Conservation (phyloP, 495 filamentous ascomycete species). For the Aspergillus homomorphus region DNA sequence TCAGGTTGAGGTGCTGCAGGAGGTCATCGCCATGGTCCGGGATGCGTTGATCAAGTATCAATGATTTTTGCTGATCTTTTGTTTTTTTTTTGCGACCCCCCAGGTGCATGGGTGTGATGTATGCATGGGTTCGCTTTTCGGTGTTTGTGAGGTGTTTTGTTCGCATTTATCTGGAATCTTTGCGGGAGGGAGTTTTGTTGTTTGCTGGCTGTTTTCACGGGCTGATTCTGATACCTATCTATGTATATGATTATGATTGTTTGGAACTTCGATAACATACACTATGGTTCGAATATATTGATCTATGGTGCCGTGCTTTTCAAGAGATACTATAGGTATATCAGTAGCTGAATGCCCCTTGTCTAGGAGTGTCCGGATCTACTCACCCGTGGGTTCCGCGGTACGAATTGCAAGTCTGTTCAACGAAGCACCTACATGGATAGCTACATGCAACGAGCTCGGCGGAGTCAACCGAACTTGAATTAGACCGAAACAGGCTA, state of each 20-base stretch:
- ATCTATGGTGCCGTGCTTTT: neutral
- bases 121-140: neutral
- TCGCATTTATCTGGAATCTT: neutral
- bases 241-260: neutral
- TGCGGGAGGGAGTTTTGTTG: neutral
- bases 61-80: constrained; percentile 8
- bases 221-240: constrained; percentile 11
- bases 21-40: constrained; percentile 56
- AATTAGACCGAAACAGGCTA: too few species aligned
- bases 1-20: constrained; percentile 61
- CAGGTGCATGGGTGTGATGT: neutral
- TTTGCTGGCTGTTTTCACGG: constrained; percentile 4
- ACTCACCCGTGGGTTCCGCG: too few species aligned
- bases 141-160: neutral
- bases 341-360: neutral
- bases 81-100: neutral
- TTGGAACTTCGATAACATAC: neutral
- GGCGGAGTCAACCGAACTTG: too few species aligned
- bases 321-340: neutral
- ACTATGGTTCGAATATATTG: neutral
- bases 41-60: constrained; percentile 35
- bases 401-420: too few species aligned
- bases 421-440: too few species aligned
- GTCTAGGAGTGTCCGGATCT: too few species aligned
- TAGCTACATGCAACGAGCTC: too few species aligned